Evolutionary conservation across 148 eudicot genomes (phyloP), one percentile per base, ranked within the genome.

Genomic region (Vaccinium darrowii): DNA sequence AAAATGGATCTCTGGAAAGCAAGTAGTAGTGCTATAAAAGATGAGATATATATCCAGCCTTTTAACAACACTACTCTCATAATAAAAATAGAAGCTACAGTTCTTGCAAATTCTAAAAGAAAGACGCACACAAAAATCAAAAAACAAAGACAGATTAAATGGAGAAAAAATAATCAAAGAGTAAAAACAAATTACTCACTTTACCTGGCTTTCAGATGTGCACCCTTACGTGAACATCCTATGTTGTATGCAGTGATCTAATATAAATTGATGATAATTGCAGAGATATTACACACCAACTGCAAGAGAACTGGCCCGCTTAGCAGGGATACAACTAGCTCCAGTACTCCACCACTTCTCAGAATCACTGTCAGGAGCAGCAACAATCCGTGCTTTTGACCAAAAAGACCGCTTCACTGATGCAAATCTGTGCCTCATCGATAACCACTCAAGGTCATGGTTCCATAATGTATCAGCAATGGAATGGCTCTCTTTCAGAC

Each of bases 271-370:
- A 1, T n/a, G 53, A 65, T 77, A 49, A 80, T 82, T 84, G 80
- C 94, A 97, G 99, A 89, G 91, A 89, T 97, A 95, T 84, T 97
- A 97, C 92, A 97, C 93, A 90, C 99, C 99, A 83, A 93, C 98
- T 53, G 98, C 99, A 83, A 92, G 99, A 88, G 99, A 97, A 88
- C 88, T 97, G 82, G 99, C 93, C 7, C 93, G 99, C 50, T 80
- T 97, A 83, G 89, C 98, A 62, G 99, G 98, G 77, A 93, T 97
- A 83, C 96, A 97, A 80, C 91, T 91, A 86, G 91, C 98, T 82
- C 98, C 99, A 21, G 92, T 97, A 82, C 98, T 97, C 72, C 99
- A 97, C 86, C 99, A 97, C 89, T 97, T 97, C 85, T 94, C 95
- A 49, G 99, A 95, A 89, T 97, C 99, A 74, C 95, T 97, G 58